Conservation (phyloP, 1,284 basidiomycete species). For the Cryptococcus wingfieldii region DNA sequence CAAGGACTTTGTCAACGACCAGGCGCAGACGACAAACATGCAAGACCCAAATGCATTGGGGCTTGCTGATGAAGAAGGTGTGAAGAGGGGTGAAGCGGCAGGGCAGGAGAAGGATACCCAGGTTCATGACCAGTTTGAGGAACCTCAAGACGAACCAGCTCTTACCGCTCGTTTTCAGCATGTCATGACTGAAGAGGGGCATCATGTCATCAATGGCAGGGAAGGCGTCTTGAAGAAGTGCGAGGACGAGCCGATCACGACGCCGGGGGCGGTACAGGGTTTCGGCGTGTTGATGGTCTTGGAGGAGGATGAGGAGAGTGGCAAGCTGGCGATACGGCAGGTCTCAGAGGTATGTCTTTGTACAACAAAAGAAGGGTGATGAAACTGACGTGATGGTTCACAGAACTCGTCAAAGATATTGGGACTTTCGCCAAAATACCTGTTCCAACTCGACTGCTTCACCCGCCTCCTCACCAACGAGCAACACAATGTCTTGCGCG, state of each 20-base stretch:
- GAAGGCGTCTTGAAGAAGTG: conserved; percentile 67
- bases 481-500: conserved; percentile 69
- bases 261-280: conserved; percentile 78
- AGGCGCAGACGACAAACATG: conserved; percentile 34
- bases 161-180: conserved; percentile 68
- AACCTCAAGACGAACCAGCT: conserved; percentile 32
- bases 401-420: conserved; percentile 65
- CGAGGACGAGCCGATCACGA: conserved; percentile 84
- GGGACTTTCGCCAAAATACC: conserved; percentile 69
- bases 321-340: conserved; percentile 64
- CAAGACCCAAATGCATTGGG: conserved; percentile 36
- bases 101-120: neutral
- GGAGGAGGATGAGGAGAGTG: conserved; percentile 61
- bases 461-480: conserved; percentile 65
- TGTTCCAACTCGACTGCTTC: conserved; percentile 74
- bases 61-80: neutral
- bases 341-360: conserved; percentile 66
- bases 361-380: conserved; percentile 14
- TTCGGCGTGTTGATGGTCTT: conserved; percentile 78
- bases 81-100: neutral
- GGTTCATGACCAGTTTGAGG: neutral
- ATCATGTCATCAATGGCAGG: conserved; percentile 68
- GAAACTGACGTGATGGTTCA: neutral
- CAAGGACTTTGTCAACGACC: conserved; percentile 32
- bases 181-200: conserved; percentile 62